A percentile compares a stretch with the other conserved stretches of the same genome.
These are phyloP conservation scores for Penicillium janthinellum DNA, from an alignment of 2,329 filamentous ascomycete species.

Conservation along the genomic window DNA sequence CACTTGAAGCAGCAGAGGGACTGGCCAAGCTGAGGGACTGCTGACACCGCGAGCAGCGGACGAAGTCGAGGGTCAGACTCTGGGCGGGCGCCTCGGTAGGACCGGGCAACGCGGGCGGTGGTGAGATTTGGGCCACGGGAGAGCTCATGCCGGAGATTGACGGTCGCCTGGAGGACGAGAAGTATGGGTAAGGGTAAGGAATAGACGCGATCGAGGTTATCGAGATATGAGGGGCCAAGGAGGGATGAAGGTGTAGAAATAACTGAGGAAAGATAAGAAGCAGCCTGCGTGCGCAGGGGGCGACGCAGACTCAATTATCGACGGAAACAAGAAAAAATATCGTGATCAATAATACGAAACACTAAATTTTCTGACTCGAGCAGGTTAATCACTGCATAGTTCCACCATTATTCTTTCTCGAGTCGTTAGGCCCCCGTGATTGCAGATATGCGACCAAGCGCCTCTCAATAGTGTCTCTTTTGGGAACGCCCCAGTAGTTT, in stretches of 20 bases:
- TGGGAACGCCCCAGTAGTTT: slow-evolving; percentile 2
- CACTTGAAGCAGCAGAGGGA: slow-evolving; percentile 35
- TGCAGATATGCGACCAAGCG: background rate
- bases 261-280: background rate
- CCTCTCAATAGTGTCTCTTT: background rate
- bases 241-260: background rate
- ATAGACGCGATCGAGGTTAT: background rate
- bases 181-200: background rate
- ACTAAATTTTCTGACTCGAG: background rate
- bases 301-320: background rate
- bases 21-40: slow-evolving; percentile 48
- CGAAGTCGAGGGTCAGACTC: slow-evolving; percentile 39
- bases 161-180: background rate
- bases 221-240: background rate
- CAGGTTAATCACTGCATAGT: background rate
- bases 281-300: background rate
- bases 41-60: slow-evolving; percentile 53
- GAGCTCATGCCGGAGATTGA: slow-evolving; percentile 37
- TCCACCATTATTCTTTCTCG: background rate
- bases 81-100: slow-evolving; percentile 27
- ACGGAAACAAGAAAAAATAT: background rate
- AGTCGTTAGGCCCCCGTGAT: background rate
- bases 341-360: background rate
- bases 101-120: slow-evolving; percentile 26
- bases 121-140: slow-evolving; percentile 38